Conservation (phyloP, 208 protist species). For the Leishmania braziliensis region DNA sequence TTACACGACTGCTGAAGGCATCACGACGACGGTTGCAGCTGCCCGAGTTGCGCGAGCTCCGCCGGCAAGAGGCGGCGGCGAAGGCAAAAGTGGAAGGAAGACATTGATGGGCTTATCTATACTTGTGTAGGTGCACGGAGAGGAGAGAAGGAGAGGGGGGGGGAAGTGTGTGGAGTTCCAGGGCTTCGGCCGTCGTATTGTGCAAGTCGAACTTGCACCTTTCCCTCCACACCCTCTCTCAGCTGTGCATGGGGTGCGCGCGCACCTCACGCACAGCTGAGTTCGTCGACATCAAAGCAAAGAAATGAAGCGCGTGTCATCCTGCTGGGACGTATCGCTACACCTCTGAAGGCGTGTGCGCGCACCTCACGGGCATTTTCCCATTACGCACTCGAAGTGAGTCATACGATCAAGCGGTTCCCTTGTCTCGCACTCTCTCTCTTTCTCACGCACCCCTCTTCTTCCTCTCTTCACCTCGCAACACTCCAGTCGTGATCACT, state of each 20-base stretch:
- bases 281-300: background rate
- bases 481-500: background rate
- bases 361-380: background rate
- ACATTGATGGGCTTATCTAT: background rate
- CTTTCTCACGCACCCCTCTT: background rate
- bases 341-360: background rate
- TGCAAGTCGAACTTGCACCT: background rate
- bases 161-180: background rate
- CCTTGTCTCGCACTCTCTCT: background rate
- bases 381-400: background rate
- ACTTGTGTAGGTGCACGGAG: background rate
- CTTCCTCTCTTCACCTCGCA: background rate
- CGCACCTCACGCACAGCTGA: background rate
- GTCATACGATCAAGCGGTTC: background rate
- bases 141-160: background rate
- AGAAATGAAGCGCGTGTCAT: background rate
- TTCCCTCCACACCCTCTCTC: background rate
- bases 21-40: conserved; percentile 54
- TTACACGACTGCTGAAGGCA: conserved; percentile 62
- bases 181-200: background rate
- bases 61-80: conserved; percentile 11
- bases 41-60: conserved; percentile 22
- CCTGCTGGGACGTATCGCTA: background rate
- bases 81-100: conserved; percentile 1
- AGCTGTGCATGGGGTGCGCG: background rate